Percentiles rank a stretch among this genome's conserved stretches.
phyloP scores from a whole-genome alignment of 805 yeast genomes.

The Saccharomyces kudriavzevii region DNA sequence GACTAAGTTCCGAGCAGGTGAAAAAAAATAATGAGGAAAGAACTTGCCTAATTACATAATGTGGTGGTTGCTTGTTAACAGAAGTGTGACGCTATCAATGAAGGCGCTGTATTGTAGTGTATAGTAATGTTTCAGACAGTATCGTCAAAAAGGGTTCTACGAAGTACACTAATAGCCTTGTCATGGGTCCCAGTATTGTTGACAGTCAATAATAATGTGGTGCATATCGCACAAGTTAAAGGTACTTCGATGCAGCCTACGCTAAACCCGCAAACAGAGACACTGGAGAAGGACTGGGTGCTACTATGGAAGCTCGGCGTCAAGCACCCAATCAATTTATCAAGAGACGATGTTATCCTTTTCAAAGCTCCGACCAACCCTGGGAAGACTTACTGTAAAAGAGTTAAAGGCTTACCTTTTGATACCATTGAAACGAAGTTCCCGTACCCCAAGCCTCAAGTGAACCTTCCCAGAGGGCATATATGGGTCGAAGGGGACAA shows the following conservation, averaged over 20 bases:
- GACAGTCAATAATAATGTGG: conserved; percentile 60
- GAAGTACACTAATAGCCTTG: conserved; percentile 31
- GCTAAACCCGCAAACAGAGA: conserved; percentile 56
- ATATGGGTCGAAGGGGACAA: conserved; percentile 96
- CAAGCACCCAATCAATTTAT: conserved; percentile 38
- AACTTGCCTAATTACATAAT: not conserved
- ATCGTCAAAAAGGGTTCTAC: conserved; percentile 8
- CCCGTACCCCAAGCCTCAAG: conserved; percentile 53
- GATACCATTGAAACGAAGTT: conserved; percentile 55
- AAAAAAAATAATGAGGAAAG: not conserved
- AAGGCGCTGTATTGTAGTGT: not conserved
- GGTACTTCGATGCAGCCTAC: conserved; percentile 90
- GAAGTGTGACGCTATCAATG: not conserved
- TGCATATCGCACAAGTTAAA: conserved; percentile 62
- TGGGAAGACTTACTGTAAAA: conserved; percentile 62
- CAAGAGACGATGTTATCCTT: conserved; percentile 65
- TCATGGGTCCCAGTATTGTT: conserved; percentile 79
- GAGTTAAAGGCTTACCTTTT: conserved; percentile 70
- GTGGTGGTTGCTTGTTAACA: not conserved
- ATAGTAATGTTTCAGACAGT: not conserved
- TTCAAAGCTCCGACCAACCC: conserved; percentile 79
- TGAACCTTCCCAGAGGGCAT: conserved; percentile 68
- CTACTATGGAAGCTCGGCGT: conserved; percentile 59
- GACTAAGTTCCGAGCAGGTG: not conserved
- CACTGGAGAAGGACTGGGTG: conserved; percentile 49